Conservation (phyloP, 345 rosid genomes). For the Citrus sp. region DNA sequence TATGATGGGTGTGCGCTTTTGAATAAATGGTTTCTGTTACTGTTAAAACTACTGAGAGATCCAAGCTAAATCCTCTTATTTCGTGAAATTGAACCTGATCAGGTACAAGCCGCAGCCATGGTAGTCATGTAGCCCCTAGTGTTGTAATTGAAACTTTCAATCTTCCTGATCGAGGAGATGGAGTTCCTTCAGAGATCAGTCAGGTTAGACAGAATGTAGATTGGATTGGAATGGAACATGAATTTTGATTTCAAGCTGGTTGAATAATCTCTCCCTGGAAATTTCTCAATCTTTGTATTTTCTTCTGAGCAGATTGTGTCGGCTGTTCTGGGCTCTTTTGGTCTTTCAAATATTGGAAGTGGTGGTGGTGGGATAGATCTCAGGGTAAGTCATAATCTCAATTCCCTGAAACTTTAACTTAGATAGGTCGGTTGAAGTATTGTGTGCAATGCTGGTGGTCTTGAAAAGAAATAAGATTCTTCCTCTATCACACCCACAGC, state of each 20-base stretch:
- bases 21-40: not conserved
- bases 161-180: constrained; percentile 69
- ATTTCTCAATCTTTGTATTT: not conserved
- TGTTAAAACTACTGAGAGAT: not conserved
- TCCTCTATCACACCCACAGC: not conserved
- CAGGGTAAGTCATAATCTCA: constrained; percentile 33
- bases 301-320: constrained; percentile 57
- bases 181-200: constrained; percentile 65
- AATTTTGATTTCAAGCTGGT: not conserved
- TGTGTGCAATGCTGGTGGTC: not conserved
- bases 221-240: constrained; percentile 8
- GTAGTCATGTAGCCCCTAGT: constrained; percentile 41
- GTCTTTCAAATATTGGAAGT: constrained; percentile 46
- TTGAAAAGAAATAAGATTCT: not conserved
- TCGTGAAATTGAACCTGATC: constrained; percentile 39
- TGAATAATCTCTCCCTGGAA: not conserved
- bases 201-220: constrained; percentile 43
- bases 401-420: constrained; percentile 3
- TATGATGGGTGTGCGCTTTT: not conserved
- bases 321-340: constrained; percentile 74
- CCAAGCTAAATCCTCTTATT: not conserved
- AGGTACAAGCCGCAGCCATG: constrained; percentile 32
- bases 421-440: not conserved
- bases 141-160: constrained; percentile 64
- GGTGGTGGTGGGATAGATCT: constrained; percentile 43